Evolutionary conservation across 2,329 filamentous ascomycete genomes (phyloP), one percentile per base, ranked within the genome.

Genomic region (Zasmidium citrigriseum): DNA sequence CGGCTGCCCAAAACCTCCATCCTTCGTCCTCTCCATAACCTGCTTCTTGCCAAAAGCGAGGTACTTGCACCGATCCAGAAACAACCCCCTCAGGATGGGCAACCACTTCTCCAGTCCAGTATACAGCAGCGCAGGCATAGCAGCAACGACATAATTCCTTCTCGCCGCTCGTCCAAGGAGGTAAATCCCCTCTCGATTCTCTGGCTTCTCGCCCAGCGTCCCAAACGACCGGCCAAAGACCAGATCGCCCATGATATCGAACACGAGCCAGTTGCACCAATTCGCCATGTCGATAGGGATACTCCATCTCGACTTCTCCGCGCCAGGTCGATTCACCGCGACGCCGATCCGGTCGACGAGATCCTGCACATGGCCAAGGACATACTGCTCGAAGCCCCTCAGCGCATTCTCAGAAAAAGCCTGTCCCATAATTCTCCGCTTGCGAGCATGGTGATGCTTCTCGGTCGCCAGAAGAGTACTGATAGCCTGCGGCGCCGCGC

Each of bases 241-340:
- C 20, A 80, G 64, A 59, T 81, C 78, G 12, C 78, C 78, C 76
- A 83, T 82, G 56, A 83, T 76, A 57, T 83, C 81, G 59, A 82
- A 79, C 11, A 78, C 75, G 38, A 82, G 66, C 70, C 75, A 80
- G 58, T 77, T 67, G 55, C 57, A 64, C 64, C 64, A 66, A 16
- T 54, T 46, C 12, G 64, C 62, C 58, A 69, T 62, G 21, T 69
- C 64, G 45, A 64, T 49, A 20, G 62, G 60, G 3, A 46, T 58
- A 44, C 64, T 66, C 67, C 67, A 69, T 49, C 24, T 27, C 29
- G 48, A 52, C 34, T 62, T 59, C 45, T 59, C 58, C 10, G 46
- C 55, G 9, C 48, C 58, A 52, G 58, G 38, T 10, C 27, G 48
- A 18, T 53, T 29, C 12, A 61, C 58, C 7, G 53, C 46, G 16